Base-by-base conservation (phyloP, 1,139 yeast species). In the Geotrichum phurueaensis region DNA sequence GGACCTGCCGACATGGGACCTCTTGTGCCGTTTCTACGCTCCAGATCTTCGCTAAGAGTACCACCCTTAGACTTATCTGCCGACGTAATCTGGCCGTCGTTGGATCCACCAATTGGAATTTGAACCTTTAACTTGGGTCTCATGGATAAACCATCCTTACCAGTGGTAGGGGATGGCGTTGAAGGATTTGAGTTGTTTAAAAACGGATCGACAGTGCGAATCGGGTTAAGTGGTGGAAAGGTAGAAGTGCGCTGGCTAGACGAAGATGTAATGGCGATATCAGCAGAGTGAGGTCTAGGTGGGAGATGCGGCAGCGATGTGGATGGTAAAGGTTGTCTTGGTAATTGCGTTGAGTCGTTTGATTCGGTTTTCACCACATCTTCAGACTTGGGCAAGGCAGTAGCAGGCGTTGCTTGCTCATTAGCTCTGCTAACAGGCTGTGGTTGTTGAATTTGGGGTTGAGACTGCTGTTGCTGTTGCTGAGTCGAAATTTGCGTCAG, bases 61-160 rank as follows among this genome's bases (percentile, higher is more conserved):
- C 55, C 53, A 23, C 51, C 53, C 49, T 53, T 54, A 9, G 58
- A 43, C 54, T 51, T 59, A 48, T 56, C 63, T 13, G 55, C 58
- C 12, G 58, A 55, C 15, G 61, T 53, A 52, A 56, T 58, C 55
- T 55, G 59, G 51, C 53, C 61, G 13, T 58, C 61, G 1, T 53
- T 48, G 45, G 51, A 53, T 43, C 62, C 62, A 23, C 61, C 70
- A 13, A 63, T 60, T 1, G 79, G 79, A 50, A 76, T 76, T 59
- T 73, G 75, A 15, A 76, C 77, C 63, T 74, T 76, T 39, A 76
- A 70, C 59, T 75, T 74, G 10, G 79, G 79, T 53, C 78, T 66
- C 65, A 67, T 62, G 13, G 62, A 48, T 13, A 52, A 31, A 12
- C 53, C 51, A 7, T 23, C 51, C 49, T 53, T 58, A 36, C 54